Evolutionary conservation across 768 basidiomycete genomes (phyloP).

Genomic region (Pleurotus platypus): DNA sequence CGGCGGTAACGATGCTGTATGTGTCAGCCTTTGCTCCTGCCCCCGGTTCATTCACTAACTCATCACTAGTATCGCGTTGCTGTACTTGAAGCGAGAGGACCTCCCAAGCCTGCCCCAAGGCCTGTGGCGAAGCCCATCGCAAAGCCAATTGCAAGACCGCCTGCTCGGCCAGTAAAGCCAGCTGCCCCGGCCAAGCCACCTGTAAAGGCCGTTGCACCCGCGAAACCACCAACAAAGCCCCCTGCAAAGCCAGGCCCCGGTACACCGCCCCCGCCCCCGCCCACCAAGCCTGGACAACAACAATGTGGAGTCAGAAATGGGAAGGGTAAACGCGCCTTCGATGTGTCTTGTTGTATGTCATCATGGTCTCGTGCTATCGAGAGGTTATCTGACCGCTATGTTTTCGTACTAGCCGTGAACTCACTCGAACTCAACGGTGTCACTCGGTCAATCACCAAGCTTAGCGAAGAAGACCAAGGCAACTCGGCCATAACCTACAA

Average conservation of each 20-base stretch:
- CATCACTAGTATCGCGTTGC: background rate
- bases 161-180: background rate
- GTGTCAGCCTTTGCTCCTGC: background rate
- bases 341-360: background rate
- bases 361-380: background rate
- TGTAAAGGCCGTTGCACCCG: background rate
- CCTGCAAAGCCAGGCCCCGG: background rate
- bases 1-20: background rate
- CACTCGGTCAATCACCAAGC: background rate
- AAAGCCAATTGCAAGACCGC: background rate
- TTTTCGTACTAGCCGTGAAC: background rate
- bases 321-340: background rate
- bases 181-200: background rate
- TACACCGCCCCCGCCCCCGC: background rate
- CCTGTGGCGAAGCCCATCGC: background rate
- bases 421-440: background rate
- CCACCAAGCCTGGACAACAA: background rate
- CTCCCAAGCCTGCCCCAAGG: background rate
- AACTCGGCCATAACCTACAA: background rate
- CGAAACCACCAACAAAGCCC: background rate
- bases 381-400: background rate
- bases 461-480: background rate
- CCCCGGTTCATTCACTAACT: background rate
- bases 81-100: background rate
- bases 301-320: background rate